Base-by-base conservation (phyloP, 352 stramenopile genomes). In the Phytophthora litchii region DNA sequence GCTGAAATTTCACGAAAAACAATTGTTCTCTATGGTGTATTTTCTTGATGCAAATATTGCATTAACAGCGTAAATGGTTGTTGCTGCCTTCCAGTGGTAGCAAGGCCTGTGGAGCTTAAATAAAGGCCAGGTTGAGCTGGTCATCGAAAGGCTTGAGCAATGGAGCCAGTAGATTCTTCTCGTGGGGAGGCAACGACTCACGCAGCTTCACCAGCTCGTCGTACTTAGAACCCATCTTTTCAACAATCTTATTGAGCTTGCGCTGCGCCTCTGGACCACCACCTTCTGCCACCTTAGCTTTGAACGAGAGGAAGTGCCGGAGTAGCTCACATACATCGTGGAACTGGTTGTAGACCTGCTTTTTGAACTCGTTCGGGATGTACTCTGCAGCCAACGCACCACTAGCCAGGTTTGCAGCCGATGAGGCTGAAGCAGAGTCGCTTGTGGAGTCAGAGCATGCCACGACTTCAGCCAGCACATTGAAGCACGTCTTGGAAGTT, bases 191-290 rank as follows among this genome's bases (percentile, higher is more conserved):
- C 20, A 95, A 52, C 6, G 83, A 81, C 48, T 92, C 81, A 14
- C 86, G 82, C 60, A 94, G 84, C 64, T 87, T 91, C n/a, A 80
- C 68, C 5, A 95, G 56, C 49, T 95, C 80, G 61, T 94, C 86
- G 62, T 93, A 95, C 64, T 95, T 95, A 57, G 78, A 85, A 34
- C 84, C 78, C 76, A 95, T 95, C 57, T 90, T 90, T 43, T 89
- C 86, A n/a, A 88, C 74, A 43, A 95, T 95, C 43, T 78, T 77
- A 55, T 91, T 88, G 47, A 95, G 78, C 52, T 95, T 95, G 48
- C 67, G 72, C 54, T 87, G 72, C 13, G 80, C 81, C 41, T 94
- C 80, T 1, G 67, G 59, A 25, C 67, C 71, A 13, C 71, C 67
- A 49, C 78, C 75, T 59, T 78, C 72, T 34, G 85, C 76, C 10